A percentile compares a stretch with the other conserved stretches of the same genome.
Evolutionary conservation across 768 basidiomycete genomes (phyloP).

Genomic region (Trametes gibbosa): DNA sequence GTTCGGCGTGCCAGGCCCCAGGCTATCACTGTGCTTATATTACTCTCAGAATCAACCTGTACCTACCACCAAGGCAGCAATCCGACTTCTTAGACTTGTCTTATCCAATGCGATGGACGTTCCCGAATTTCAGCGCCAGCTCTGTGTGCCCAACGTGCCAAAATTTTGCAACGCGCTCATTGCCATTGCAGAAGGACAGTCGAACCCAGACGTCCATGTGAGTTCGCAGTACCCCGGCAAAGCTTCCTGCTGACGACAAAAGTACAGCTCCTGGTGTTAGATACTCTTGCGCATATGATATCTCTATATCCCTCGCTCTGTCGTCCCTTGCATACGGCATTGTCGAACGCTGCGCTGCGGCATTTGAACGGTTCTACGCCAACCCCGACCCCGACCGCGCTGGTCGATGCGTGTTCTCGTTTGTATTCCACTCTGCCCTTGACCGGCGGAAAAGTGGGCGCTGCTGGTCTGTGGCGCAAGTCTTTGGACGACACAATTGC

Average conservation of each 20-base stretch:
- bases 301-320: constrained; percentile 67
- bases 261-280: constrained; percentile 36
- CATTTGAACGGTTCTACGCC: constrained; percentile 55
- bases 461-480: constrained; percentile 70
- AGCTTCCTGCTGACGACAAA: not conserved
- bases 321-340: constrained; percentile 48
- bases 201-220: constrained; percentile 56
- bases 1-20: constrained; percentile 35
- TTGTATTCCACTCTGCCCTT: constrained; percentile 64
- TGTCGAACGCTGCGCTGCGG: constrained; percentile 54
- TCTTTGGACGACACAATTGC: constrained; percentile 66
- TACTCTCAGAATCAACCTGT: constrained; percentile 63
- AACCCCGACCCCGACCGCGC: constrained; percentile 35
- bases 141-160: constrained; percentile 65
- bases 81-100: constrained; percentile 61
- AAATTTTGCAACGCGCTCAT: constrained; percentile 66
- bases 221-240: not conserved
- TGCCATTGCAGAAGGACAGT: constrained; percentile 49
- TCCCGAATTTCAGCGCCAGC: constrained; percentile 82
- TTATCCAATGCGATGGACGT: constrained; percentile 58
- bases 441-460: constrained; percentile 79
- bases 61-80: constrained; percentile 57
- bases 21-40: not conserved
- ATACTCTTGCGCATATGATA: constrained; percentile 54
- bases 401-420: constrained; percentile 49